Evolutionary conservation across 371 early-diverging fungal species (phyloP).

Genomic region (Mucor velutinosus): DNA sequence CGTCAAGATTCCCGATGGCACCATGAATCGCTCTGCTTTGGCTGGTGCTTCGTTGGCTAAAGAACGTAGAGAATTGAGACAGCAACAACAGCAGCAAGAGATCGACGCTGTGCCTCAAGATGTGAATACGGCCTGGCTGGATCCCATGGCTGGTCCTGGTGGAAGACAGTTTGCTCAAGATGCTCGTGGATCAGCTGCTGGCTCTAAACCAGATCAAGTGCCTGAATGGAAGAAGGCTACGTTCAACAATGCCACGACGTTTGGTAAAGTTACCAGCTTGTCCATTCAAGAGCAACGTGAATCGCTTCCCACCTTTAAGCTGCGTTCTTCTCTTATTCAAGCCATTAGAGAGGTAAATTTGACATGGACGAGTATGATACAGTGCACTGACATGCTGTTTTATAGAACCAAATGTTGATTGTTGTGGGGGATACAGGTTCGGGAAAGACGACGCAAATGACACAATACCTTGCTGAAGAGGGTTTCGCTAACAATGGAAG

Average conservation of each 20-base stretch:
- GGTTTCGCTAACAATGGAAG: conserved; percentile 83
- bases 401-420: conserved; percentile 85
- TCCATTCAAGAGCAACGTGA: conserved; percentile 93
- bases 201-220: conserved; percentile 63
- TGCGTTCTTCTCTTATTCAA: conserved; percentile 77
- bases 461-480: conserved; percentile 97
- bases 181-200: conserved; percentile 66
- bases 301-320: conserved; percentile 86
- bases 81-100: conserved; percentile 88
- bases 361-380: not conserved
- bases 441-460: conserved; percentile 99
- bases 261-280: conserved; percentile 87
- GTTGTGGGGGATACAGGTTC: conserved; percentile 98
- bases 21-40: conserved; percentile 93
- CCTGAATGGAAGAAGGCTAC: conserved; percentile 95
- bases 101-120: conserved; percentile 89
- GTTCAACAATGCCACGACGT: conserved; percentile 87
- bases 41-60: conserved; percentile 92
- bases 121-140: conserved; percentile 88
- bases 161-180: conserved; percentile 92
- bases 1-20: conserved; percentile 96
- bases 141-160: conserved; percentile 91
- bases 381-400: not conserved
- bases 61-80: conserved; percentile 88
- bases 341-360: conserved; percentile 70